Evolutionary conservation across 441 rosid species (phyloP).

Genomic region (Croton setiger): DNA sequence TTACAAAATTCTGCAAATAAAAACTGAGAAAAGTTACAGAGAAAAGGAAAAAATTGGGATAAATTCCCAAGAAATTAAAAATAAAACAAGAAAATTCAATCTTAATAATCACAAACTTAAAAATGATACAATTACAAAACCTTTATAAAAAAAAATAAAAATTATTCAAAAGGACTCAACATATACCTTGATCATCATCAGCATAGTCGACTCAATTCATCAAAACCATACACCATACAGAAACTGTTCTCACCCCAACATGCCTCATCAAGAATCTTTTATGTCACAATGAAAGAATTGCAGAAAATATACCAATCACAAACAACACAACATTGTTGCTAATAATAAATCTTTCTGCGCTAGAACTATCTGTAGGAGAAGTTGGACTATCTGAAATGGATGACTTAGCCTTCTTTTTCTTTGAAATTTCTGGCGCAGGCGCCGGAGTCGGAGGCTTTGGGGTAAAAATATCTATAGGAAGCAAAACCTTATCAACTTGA

Average conservation of each 20-base stretch:
- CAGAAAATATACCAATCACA: conserved; percentile 28
- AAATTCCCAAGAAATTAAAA: not conserved
- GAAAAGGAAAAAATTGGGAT: not conserved
- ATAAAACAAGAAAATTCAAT: not conserved
- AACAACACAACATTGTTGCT: conserved; percentile 21
- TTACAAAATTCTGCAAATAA: conserved; percentile 12
- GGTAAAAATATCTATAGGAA: conserved; percentile 64
- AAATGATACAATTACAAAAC: conserved; percentile 7
- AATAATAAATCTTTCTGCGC: conserved; percentile 26
- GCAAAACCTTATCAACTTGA: conserved; percentile 72
- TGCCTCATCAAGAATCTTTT: conserved; percentile 14
- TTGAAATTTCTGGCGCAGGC: conserved; percentile 54
- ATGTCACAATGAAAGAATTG: conserved; percentile 37
- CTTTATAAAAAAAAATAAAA: not conserved
- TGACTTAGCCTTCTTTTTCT: conserved; percentile 44
- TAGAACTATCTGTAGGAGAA: conserved; percentile 45
- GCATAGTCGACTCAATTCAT: conserved; percentile 14
- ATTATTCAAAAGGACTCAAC: conserved; percentile 25
- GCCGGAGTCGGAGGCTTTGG: conserved; percentile 78
- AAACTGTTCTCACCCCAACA: not conserved
- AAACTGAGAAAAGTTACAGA: not conserved
- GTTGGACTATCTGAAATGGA: conserved; percentile 32
- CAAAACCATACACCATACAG: conserved; percentile 12
- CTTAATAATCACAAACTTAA: conserved; percentile 1
- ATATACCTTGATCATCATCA: not conserved